Conservation (phyloP, 139 green algal species). For the Diplosphaera chodatii region DNA sequence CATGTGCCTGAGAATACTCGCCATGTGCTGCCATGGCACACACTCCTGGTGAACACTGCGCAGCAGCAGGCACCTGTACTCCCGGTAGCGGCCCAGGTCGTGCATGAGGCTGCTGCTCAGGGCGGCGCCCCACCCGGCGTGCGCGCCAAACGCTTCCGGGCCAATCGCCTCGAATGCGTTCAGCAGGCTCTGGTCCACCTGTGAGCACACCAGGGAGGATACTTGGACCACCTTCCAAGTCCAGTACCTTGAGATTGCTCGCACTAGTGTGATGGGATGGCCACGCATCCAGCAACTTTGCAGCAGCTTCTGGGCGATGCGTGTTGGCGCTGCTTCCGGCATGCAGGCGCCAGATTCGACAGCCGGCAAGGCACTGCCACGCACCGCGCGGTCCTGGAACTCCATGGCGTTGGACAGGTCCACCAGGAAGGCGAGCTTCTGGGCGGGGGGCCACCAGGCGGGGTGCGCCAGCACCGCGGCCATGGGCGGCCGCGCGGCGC, state of each 20-base stretch:
- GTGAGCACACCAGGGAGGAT: background rate
- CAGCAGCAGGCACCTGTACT: constrained; percentile 26
- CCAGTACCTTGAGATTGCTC: too few relatives aligned
- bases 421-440: constrained; percentile 85
- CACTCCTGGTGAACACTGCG: too few relatives aligned
- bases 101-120: constrained; percentile 55
- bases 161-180: constrained; percentile 38
- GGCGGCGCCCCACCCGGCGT: constrained; percentile 57
- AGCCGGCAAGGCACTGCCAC: background rate
- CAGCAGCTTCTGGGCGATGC: too few relatives aligned
- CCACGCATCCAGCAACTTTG: too few relatives aligned
- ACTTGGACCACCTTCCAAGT: too few relatives aligned
- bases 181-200: constrained; percentile 59
- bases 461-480: constrained; percentile 73
- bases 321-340: too few relatives aligned
- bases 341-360: too few relatives aligned
- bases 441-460: constrained; percentile 79
- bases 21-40: too few relatives aligned
- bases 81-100: constrained; percentile 80
- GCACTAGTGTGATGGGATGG: too few relatives aligned
- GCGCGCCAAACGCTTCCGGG: constrained; percentile 26
- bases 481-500: constrained; percentile 57
- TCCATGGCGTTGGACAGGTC: constrained; percentile 81
- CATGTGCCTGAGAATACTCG: too few relatives aligned
- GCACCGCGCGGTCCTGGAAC: constrained; percentile 70